Percentiles rank a stretch among this genome's conserved stretches.
These are phyloP conservation scores for Fusarium sp. DNA, from an alignment of 2,329 filamentous ascomycete species.

Conservation along the genomic window DNA sequence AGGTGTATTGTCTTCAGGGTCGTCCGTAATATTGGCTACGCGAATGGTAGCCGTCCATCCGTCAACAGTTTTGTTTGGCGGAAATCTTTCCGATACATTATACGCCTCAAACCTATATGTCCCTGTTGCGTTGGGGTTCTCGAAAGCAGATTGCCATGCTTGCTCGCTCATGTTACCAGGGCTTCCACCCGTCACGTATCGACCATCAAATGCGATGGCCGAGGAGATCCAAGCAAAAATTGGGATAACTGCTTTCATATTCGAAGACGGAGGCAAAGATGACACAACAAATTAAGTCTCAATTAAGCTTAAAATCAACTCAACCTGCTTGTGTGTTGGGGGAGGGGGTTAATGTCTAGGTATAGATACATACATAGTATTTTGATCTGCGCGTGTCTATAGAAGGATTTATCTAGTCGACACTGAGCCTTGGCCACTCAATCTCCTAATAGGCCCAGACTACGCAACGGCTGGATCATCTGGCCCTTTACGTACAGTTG, in stretches of 20 bases:
- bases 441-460: neutral
- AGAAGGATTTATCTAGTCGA: neutral
- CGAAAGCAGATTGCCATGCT: conserved; percentile 8
- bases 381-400: neutral
- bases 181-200: neutral
- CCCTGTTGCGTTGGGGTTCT: conserved; percentile 14
- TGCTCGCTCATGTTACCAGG: conserved; percentile 1
- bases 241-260: neutral
- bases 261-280: neutral
- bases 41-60: conserved; percentile 11
- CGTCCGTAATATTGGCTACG: conserved; percentile 16
- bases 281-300: neutral
- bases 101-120: conserved; percentile 11
- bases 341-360: neutral
- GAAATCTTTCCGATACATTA: conserved; percentile 4
- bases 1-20: neutral
- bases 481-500: neutral
- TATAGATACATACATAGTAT: neutral
- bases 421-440: neutral
- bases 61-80: conserved; percentile 3
- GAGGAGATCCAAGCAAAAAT: neutral
- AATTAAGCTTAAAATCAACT: neutral
- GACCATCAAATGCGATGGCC: neutral
- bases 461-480: neutral
- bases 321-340: neutral